Base-by-base conservation (phyloP, 495 filamentous ascomycete species). In the Umbilicaria muhlenbergii region DNA sequence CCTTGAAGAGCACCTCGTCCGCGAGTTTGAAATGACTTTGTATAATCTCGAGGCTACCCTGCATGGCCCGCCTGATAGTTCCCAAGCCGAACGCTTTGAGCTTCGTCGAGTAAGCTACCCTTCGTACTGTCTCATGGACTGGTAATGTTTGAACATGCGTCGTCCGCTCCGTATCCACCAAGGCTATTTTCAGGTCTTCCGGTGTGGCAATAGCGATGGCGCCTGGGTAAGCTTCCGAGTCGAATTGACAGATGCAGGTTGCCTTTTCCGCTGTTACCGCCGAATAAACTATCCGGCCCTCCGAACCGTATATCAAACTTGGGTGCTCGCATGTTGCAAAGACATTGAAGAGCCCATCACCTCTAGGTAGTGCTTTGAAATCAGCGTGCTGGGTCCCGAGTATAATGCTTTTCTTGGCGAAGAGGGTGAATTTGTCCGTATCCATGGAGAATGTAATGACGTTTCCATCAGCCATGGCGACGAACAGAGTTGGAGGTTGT, bases 271-370 rank as follows among this genome's bases (percentile, higher is more conserved):
- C 86, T 40, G 93, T 96, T n/a, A 95, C 81, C 1, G 92, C 86
- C 14, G 86, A 93, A 67, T 91, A 99, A 6, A 94, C 78, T 21
- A 94, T 79, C 11, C 88, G 73, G 1, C 81, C 85, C 54, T 96
- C 86, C 5, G 79, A 77, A 14, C 79, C 81, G 51, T 96, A 95
- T 40, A 96, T 92, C 39, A 99, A 58, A 50, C 82, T 93, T 13
- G 91, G 84, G 53, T 95, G 83, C 48, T 96, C 91, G 51, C 86
- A 94, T 0, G 83, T 89, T 1, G 88, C 85, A 52, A 99, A 93
- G 0, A 99, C 81, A 57, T 83, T 93, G 56, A 71, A 82, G 1
- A 83, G 54, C 0, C 65, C 66, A 42, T 78, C 69, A 11, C 62
- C 66, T 38, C 71, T 59, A 2, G 86, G 86, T 6, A 99, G 65